phyloP scores from a whole-genome alignment of 108 stramenopile species.

The Fragilaria radians region DNA sequence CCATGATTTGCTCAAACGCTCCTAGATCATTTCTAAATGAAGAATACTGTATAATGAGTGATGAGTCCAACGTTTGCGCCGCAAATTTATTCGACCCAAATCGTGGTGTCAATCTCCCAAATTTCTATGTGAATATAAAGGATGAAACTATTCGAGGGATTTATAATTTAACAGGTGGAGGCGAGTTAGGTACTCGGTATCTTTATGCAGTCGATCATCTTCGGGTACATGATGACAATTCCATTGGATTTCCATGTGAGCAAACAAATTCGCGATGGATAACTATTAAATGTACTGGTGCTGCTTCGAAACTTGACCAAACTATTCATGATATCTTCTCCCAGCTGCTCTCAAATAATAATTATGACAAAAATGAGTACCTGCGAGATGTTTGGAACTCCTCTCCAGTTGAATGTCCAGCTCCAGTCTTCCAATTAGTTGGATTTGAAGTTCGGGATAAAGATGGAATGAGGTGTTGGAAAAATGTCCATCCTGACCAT shows the following conservation, averaged over 20 bases:
- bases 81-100: too few relatives aligned
- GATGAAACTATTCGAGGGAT: not conserved
- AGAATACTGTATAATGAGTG: constrained; percentile 19
- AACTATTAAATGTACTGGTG: not conserved
- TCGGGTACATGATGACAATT: not conserved
- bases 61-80: not conserved
- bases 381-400: not conserved
- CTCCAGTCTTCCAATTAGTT: not conserved
- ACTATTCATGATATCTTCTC: not conserved
- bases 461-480: constrained; percentile 2
- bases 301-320: not conserved
- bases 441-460: not conserved
- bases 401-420: not conserved
- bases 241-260: constrained; percentile 2
- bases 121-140: not conserved
- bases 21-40: constrained; percentile 35
- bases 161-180: not conserved
- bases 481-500: constrained; percentile 2
- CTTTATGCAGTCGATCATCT: constrained; percentile 8
- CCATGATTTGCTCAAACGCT: constrained; percentile 35
- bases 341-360: not conserved
- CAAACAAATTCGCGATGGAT: not conserved
- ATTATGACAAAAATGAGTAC: not conserved
- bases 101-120: not conserved
- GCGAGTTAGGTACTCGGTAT: not conserved